Percentiles rank a stretch among this genome's conserved stretches.
These are phyloP conservation scores for Spathaspora gorwiae DNA, from an alignment of 805 yeast genomes.

Conservation along the genomic window DNA sequence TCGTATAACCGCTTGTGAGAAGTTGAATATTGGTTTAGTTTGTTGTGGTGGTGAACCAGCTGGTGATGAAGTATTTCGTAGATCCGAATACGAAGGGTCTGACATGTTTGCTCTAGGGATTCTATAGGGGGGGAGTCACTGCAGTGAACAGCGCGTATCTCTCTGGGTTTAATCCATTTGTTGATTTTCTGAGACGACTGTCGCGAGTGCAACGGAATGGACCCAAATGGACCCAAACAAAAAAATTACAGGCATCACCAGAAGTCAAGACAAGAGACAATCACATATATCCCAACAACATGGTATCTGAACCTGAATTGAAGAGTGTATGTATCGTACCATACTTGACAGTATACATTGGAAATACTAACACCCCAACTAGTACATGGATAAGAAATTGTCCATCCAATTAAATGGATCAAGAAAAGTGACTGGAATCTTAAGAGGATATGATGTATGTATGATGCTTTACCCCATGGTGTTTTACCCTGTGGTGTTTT, in stretches of 20 bases:
- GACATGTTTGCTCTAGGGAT: background rate
- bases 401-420: slow-evolving; percentile 74
- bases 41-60: background rate
- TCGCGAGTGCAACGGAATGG: no score
- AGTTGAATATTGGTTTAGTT: background rate
- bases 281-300: slow-evolving; percentile 9
- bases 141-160: no score
- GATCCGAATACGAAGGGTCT: slow-evolving; percentile 24
- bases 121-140: no score
- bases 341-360: background rate
- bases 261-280: no score
- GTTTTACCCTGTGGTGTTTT: no score
- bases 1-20: no score
- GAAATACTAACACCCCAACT: slow-evolving; percentile 13
- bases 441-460: slow-evolving; percentile 77
- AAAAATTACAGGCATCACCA: no score
- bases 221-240: no score
- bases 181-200: no score
- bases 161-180: no score
- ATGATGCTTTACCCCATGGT: background rate
- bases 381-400: slow-evolving; percentile 78
- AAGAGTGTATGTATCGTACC: slow-evolving; percentile 40
- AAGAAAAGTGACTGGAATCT: slow-evolving; percentile 71
- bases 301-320: slow-evolving; percentile 63
- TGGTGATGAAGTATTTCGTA: slow-evolving; percentile 20